These are phyloP conservation scores for Rhipidocladum racemiflorum DNA, from an alignment of 176 grass and related monocot species.

Conservation along the genomic window DNA sequence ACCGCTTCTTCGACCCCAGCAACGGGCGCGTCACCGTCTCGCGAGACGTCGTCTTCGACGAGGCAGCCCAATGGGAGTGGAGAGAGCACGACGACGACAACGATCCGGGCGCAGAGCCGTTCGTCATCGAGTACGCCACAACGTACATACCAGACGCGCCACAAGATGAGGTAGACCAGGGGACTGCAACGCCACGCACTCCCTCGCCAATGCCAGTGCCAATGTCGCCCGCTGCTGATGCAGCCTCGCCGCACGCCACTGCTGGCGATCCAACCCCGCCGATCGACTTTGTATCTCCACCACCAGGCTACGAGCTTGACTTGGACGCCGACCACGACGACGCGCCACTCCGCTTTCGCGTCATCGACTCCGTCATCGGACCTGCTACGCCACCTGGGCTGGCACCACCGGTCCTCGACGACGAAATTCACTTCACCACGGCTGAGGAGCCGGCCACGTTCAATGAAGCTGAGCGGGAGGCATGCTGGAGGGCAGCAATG, in stretches of 20 bases:
- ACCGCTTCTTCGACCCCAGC: neutral
- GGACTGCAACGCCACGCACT: too few species aligned
- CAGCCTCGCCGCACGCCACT: too few species aligned
- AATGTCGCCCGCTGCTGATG: too few species aligned
- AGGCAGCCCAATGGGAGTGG: neutral
- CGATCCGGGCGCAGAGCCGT: neutral
- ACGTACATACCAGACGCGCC: too few species aligned
- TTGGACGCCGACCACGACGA: neutral
- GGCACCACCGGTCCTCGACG: neutral
- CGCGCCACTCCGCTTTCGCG: neutral
- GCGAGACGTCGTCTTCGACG: neutral
- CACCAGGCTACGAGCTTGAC: neutral
- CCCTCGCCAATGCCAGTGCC: accelerated
- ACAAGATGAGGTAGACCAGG: accelerated
- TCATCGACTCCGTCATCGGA: neutral
- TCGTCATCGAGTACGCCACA: too few species aligned
- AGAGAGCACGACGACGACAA: too few species aligned
- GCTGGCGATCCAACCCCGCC: too few species aligned
- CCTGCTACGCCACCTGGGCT: neutral
- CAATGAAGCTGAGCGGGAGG: neutral
- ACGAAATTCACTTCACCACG: neutral
- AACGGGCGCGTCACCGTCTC: neutral
- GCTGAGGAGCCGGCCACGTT: neutral
- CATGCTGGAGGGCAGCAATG: neutral
- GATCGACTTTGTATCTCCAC: neutral